Percentiles rank a stretch among this genome's conserved stretches.
phyloP scores from a whole-genome alignment of 1,139 yeast genomes.

The Diutina mesorugosa region DNA sequence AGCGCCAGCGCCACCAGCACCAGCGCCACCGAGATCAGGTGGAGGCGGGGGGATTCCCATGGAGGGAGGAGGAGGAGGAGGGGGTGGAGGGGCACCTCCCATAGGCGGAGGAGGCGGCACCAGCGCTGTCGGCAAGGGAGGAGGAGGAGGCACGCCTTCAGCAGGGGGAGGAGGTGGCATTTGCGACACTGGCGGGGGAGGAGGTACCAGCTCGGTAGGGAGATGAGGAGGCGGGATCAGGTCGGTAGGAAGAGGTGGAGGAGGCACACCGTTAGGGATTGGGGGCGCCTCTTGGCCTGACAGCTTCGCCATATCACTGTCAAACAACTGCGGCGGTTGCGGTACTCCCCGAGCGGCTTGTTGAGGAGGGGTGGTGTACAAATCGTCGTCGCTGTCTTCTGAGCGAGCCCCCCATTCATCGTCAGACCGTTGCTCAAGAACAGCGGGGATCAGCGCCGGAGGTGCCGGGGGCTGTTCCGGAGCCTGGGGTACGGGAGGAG shows the following conservation, averaged over 20 bases:
- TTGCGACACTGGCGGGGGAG: background rate
- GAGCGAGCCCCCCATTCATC: background rate
- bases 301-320: background rate
- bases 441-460: background rate
- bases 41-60: conserved; percentile 1
- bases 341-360: background rate
- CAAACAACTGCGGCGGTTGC: background rate
- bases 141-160: background rate
- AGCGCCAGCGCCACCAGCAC: conserved; percentile 14
- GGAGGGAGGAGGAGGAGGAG: background rate
- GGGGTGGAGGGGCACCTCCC: background rate
- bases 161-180: background rate
- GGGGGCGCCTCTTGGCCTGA: background rate
- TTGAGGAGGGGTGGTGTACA: conserved; percentile 1
- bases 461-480: conserved; percentile 2
- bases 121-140: background rate
- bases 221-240: background rate
- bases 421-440: background rate
- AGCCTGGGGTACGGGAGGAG: background rate
- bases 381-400: background rate
- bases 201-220: background rate
- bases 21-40: conserved; percentile 4
- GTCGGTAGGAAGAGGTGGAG: background rate
- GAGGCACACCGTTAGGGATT: background rate
- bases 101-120: background rate